Evolutionary conservation across 2,329 filamentous ascomycete genomes (phyloP), one percentile per base, ranked within the genome.

Genomic region (Diplodia corticola): DNA sequence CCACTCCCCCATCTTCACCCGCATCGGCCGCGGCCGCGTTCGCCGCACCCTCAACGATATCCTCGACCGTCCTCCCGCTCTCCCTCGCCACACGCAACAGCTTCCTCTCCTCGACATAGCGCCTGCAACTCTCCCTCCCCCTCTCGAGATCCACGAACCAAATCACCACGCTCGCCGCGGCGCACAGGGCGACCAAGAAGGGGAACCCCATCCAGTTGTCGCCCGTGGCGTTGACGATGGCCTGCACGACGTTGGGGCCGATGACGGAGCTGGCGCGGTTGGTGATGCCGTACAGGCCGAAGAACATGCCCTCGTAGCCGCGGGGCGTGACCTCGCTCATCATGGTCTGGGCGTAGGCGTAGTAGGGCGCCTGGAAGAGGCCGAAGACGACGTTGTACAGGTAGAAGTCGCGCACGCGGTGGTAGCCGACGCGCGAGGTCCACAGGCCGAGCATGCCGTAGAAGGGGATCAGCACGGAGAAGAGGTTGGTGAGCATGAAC

Each of bases 301-400:
- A 91, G 80, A 91, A 91, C 12, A 91, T 78, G 70, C 89, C 90
- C 69, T 90, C 89, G 71, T 89, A 87, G 44, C 88, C 88, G 5
- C 86, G 81, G 0, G 88, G 88, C 0, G 88, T 89, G 2, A 91
- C 87, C 70, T 89, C 88, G 2, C 84, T 86, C 69, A 91, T 91
- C 84, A 91, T 88, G 71, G 88, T 90, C 73, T 90, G 88, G 0
- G 84, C 86, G 75, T 91, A 91, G 55, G 85, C 87, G 75, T 90
- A 90, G 88, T 88, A 90, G 0, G 88, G 88, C 69, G 88, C 89
- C 6, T 90, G 85, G 54, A 89, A 83, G 0, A 91, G 78, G 0
- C 88, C 88, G 70, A 89, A 90, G 69, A 87, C 88, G 9, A 75
- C 78, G 64, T 80, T 77, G 67, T 78, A 80, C 3, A 75, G 71